A percentile compares a stretch with the other conserved stretches of the same genome.
Conservation (phyloP, 2,329 filamentous ascomycete species). For the Hypoxylon sp. region DNA sequence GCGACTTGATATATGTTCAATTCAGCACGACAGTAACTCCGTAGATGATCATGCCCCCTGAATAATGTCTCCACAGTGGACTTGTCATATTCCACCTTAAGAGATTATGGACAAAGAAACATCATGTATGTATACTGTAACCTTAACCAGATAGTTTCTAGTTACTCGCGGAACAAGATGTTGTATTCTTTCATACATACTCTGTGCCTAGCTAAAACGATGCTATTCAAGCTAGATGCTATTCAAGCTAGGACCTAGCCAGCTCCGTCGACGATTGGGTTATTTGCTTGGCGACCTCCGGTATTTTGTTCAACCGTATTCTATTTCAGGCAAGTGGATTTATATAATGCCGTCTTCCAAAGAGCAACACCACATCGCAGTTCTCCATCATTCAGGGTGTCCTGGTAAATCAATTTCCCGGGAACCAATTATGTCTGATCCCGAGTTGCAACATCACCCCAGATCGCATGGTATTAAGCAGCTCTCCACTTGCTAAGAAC, state of each 20-base stretch:
- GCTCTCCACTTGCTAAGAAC: constrained; percentile 11
- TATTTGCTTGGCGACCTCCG: constrained; percentile 20
- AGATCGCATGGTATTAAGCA: constrained; percentile 16
- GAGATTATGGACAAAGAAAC: too few relatives aligned
- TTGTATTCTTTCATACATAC: neutral
- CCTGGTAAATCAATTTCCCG: constrained; percentile 27
- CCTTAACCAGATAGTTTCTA: too few relatives aligned
- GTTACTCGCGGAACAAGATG: neutral
- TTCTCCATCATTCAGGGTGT: constrained; percentile 3
- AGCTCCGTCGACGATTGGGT: neutral
- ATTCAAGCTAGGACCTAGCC: neutral
- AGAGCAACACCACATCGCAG: neutral
- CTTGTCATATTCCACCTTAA: too few relatives aligned
- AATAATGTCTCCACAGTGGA: neutral
- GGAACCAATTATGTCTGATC: constrained; percentile 21
- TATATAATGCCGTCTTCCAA: constrained; percentile 37
- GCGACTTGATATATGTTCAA: neutral
- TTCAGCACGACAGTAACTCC: neutral
- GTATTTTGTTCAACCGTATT: constrained; percentile 25
- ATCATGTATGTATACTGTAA: too few relatives aligned
- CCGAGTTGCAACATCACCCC: constrained; percentile 24
- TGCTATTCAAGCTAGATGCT: neutral
- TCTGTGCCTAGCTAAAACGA: too few relatives aligned
- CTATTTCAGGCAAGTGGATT: constrained; percentile 27
- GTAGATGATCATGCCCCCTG: neutral